These are phyloP conservation scores for Alternaria sp. DNA, from an alignment of 2,329 filamentous ascomycete genomes.

Conservation along the genomic window DNA sequence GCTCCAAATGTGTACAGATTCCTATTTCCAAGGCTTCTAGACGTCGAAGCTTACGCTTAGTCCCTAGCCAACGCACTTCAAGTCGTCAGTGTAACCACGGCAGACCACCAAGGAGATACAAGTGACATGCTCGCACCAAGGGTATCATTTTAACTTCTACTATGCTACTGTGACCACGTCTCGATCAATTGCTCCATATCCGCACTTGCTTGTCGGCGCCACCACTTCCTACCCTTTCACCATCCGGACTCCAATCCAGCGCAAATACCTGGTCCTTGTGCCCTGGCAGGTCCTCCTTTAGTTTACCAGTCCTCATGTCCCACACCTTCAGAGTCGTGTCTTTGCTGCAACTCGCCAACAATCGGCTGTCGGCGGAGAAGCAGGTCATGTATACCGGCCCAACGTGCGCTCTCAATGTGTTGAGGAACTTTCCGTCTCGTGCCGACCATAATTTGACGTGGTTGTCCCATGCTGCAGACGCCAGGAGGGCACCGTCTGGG, in stretches of 20 bases:
- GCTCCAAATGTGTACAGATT: not conserved
- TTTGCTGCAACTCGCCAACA: conserved; percentile 86
- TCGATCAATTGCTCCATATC: conserved; percentile 65
- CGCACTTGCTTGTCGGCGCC: conserved; percentile 84
- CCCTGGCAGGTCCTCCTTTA: conserved; percentile 82
- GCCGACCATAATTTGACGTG: conserved; percentile 92
- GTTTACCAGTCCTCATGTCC: conserved; percentile 85
- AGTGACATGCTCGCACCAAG: conserved; percentile 1
- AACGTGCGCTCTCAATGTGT: conserved; percentile 86
- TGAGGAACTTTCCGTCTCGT: conserved; percentile 77
- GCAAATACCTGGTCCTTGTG: conserved; percentile 94
- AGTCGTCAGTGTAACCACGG: not conserved
- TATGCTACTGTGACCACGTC: not conserved
- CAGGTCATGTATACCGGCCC: conserved; percentile 90
- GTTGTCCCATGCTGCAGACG: conserved; percentile 91
- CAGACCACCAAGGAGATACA: not conserved
- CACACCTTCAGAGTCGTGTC: conserved; percentile 95
- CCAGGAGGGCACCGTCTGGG: conserved; percentile 85
- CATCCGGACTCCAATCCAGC: conserved; percentile 93
- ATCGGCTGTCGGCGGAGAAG: conserved; percentile 90
- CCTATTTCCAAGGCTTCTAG: not conserved
- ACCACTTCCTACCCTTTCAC: conserved; percentile 85
- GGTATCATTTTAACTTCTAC: conserved; percentile 15
- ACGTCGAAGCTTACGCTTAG: not conserved
- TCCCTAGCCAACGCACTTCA: not conserved